Evolutionary conservation across 2,329 filamentous ascomycete species (phyloP), one percentile per base, ranked within the genome.

Genomic region (Boeremia exigua): DNA sequence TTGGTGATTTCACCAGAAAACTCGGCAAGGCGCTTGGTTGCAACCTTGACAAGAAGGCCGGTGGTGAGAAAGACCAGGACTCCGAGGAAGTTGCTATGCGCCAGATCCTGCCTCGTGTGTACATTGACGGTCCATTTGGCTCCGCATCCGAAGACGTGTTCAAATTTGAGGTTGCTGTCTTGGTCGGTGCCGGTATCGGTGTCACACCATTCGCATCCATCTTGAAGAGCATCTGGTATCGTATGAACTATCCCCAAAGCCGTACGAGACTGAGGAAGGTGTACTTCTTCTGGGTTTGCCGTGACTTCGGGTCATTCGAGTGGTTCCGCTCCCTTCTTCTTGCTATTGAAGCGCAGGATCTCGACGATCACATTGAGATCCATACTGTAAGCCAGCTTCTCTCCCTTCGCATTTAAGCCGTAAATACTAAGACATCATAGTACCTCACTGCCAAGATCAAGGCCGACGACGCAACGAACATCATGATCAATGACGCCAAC

Each of bases 241-340:
- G 91, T 45, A 92, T 94, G 88, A 94, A 92, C 82, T 93, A 91
- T 77, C 89, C 89, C 2, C 88, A 91, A 73, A 86, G 88, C 76
- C 89, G 89, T 78, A 93, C 90, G 2, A 83, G 90, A 4, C 82
- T 96, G 38, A 84, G 88, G 69, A 96, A 95, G 76, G 90, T 96
- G 23, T 96, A 95, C 80, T 95, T 95, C 81, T 92, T 95, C 84
- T 95, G 91, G 91, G 88, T 95, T 60, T 94, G 91, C 81, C 84
- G 91, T 75, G 91, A 95, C 76, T 94, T 94, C 70, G 90, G 88
- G 30, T 92, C 89, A 0, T 93, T 95, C 68, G 91, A 95, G 80
- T 96, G 91, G 91, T 95, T 95, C 82, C 84, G 90, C 45, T 93
- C 89, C 25, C 80, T 96, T 57, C 84, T 96, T 14, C 82, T 92